Evolutionary conservation across 2,329 filamentous ascomycete species (phyloP).

Genomic region (Scortechinia acanthostroma): DNA sequence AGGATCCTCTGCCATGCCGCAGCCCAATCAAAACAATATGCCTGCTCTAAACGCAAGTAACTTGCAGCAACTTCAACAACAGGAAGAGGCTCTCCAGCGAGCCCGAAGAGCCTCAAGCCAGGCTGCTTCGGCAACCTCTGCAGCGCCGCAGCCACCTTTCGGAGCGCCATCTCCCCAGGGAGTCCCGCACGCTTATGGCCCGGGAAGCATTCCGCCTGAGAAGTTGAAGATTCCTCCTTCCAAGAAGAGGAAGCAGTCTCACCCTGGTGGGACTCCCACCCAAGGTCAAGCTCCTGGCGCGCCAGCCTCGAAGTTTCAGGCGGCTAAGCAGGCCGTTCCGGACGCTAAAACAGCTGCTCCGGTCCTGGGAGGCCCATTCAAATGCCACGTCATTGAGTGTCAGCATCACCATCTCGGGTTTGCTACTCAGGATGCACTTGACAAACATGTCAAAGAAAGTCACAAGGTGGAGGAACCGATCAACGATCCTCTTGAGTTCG

Average conservation of each 20-base stretch:
- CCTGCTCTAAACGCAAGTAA: constrained; percentile 31
- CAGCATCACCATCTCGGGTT: constrained; percentile 45
- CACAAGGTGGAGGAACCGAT: constrained; percentile 36
- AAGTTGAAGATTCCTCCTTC: constrained; percentile 47
- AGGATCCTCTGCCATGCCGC: constrained; percentile 2
- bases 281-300: not conserved
- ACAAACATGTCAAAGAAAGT: constrained; percentile 40
- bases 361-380: too few relatives aligned
- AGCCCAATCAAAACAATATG: constrained; percentile 13
- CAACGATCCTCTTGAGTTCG: constrained; percentile 45
- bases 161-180: constrained; percentile 44
- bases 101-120: constrained; percentile 6
- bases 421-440: constrained; percentile 39
- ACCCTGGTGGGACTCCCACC: constrained; percentile 14
- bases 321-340: constrained; percentile 18
- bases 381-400: constrained; percentile 41
- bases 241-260: constrained; percentile 47
- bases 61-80: constrained; percentile 34
- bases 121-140: constrained; percentile 26
- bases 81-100: constrained; percentile 22
- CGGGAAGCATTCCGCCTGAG: constrained; percentile 40
- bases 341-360: constrained; percentile 26
- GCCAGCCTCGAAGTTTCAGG: constrained; percentile 11
- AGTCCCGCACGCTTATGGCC: constrained; percentile 44
- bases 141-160: constrained; percentile 41